A percentile compares a stretch with the other conserved stretches of the same genome.
Conservation (phyloP, 495 filamentous ascomycete genomes). For the Trichocladium antarcticum region DNA sequence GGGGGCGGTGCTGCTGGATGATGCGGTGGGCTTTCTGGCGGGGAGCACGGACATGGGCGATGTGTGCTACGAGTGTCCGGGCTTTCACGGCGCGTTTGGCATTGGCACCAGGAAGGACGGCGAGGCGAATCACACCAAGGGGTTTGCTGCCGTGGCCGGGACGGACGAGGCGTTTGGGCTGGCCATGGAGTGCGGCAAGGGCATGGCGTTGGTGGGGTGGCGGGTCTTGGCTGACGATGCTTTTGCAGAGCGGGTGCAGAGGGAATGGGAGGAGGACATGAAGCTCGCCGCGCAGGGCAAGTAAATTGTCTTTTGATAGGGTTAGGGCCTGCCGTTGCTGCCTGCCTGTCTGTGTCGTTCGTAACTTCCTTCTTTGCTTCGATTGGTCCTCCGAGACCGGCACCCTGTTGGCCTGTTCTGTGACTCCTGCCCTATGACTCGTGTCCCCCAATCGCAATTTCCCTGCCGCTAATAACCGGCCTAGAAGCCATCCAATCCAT, state of each 20-base stretch:
- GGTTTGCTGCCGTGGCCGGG: constrained; percentile 43
- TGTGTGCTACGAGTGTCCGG: constrained; percentile 45
- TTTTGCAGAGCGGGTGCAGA: constrained; percentile 31
- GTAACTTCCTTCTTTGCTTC: too few species aligned
- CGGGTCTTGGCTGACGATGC: constrained; percentile 38
- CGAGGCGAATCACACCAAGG: constrained; percentile 43
- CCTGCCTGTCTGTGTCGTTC: too few species aligned
- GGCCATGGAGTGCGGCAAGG: constrained; percentile 42
- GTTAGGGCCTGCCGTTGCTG: too few species aligned
- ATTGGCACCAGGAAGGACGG: constrained; percentile 35
- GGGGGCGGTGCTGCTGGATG: constrained; percentile 29
- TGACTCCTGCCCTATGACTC: too few species aligned
- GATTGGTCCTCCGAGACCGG: too few species aligned
- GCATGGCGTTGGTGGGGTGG: constrained; percentile 46
- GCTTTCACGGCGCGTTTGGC: constrained; percentile 47
- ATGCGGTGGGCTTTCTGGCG: constrained; percentile 33
- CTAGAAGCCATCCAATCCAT: too few species aligned
- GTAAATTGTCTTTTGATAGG: not conserved
- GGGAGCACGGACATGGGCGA: constrained; percentile 43
- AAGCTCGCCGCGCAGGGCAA: constrained; percentile 17
- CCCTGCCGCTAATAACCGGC: too few species aligned
- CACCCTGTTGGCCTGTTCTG: too few species aligned
- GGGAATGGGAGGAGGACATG: constrained; percentile 34
- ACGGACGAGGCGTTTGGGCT: constrained; percentile 37
- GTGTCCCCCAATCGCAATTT: too few species aligned